Base-by-base conservation (phyloP, 1,284 basidiomycete genomes). In the Kwoniella shivajii region DNA sequence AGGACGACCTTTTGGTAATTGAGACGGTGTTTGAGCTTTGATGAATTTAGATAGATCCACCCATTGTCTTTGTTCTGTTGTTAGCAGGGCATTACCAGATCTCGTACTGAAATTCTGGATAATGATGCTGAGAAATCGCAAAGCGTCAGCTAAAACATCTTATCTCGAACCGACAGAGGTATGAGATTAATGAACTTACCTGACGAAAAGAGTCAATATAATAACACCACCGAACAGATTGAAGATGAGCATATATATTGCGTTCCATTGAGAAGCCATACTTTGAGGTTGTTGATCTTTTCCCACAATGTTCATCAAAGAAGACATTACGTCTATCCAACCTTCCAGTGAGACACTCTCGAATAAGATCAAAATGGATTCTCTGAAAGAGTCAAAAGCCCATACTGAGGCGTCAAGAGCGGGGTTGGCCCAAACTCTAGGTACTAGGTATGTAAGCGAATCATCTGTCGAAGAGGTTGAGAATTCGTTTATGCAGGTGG, bases 281-380 rank as follows among this genome's bases (percentile, higher is more conserved):
- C 80, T 83, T 60, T 84, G 77, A 0, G 90, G 89, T 71, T 96
- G 92, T 50, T 78, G 73, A 31, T 85, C 84, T 20, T 63, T 67
- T 0, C 89, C 90, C 0, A 84, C 87, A 57, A 97, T 89, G 64
- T 86, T 86, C 79, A 91, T 91, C 1, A 88, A 88, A 11, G 87
- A 82, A 22, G 80, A 79, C 88, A 97, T 90, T 50, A 95, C 94
- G 72, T 95, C 89, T 34, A 90, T 86, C 95, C 95, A 98, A 2
- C 95, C 95, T 77, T 97, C 90, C 44, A 97, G 80, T 0, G 92
- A 96, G 36, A 98, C 91, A 69, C 96, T 95, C 78, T 99, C 95
- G 70, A 98, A 98, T 2, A 98, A 82, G 68, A 98, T 97, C 49
- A 98, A 83, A 44, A 98, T 81, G 0, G 91, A 89, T 4, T 87